Evolutionary conservation across 2,329 filamentous ascomycete genomes (phyloP), one percentile per base, ranked within the genome.

Genomic region (Fusarium camptoceras): DNA sequence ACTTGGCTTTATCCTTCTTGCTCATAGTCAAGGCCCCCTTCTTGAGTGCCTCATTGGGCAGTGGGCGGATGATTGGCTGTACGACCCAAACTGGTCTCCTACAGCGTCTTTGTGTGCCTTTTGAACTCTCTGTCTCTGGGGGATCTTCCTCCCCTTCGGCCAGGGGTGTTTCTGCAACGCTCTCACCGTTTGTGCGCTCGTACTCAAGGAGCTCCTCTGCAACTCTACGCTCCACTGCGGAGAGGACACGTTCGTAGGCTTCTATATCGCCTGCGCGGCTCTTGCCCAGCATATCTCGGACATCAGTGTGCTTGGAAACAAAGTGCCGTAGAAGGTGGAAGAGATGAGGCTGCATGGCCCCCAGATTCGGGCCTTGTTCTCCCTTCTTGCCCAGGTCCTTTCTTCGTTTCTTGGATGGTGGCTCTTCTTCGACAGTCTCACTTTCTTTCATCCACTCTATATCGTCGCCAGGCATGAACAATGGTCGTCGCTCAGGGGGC

Each of bases 271-370:
- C 92, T 15, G 88, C 84, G 22, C 86, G 83, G 18, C 86, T 88
- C 65, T 85, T 85, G 1, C 93, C 94, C 4, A 99, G 86, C n/a
- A 91, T 88, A 77, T 98, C 94, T 31, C 96, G 89, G 31, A 98
- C 89, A 71, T 96, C 87, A 25, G 93, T 94, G 80, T 98, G 92
- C 66, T 86, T 87, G 4, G 90, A 85, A 34, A 99, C 90, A 25
- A 98, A 87, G 31, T 95, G 90, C 18, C 95, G 88, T 24, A 98
- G 87, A 27, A 99, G 87, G 78, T 97, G 92, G 84, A 99, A 99
- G 44, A 98, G 87, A 79, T 99, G 96, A 1, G 94, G 89, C 79
- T 98, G 94, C 86, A 98, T 93, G 34, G 90, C 90, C 14, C 87
- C 85, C 49, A 97, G 84, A 78, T 96, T 98, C 6, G 82, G 88